A percentile compares a stretch with the other conserved stretches of the same genome.
Conservation (phyloP, 2,329 filamentous ascomycete species). For the Periconia digitata region DNA sequence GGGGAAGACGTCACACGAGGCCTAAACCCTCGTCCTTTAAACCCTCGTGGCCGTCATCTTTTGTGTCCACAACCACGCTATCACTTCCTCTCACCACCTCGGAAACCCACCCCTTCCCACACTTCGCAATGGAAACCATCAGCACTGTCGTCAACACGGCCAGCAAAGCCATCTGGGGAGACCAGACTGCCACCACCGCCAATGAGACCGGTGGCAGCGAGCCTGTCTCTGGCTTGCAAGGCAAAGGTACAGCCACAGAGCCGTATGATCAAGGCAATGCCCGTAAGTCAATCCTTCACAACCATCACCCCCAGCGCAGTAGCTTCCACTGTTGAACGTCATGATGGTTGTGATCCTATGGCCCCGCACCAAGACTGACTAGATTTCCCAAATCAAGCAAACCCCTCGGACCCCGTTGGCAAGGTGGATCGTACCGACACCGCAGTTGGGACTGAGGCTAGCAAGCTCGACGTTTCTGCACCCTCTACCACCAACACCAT, state of each 20-base stretch:
- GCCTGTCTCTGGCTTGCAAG: constrained; percentile 70
- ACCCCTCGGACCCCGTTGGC: constrained; percentile 2
- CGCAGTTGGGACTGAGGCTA: neutral
- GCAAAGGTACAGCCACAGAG: constrained; percentile 67
- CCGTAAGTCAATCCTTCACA: constrained; percentile 45
- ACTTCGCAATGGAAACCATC: constrained; percentile 42
- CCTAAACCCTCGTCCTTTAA: neutral
- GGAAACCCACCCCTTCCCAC: neutral
- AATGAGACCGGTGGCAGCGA: constrained; percentile 55
- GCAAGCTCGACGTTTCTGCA: neutral
- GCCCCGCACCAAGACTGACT: constrained; percentile 1
- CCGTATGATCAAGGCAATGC: constrained; percentile 80
- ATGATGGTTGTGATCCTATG: neutral
- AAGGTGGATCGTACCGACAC: neutral
- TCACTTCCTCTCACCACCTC: too few relatives aligned
- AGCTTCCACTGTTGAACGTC: too few relatives aligned
- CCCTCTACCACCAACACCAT: neutral
- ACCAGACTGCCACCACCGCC: constrained; percentile 37
- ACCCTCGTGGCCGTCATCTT: neutral
- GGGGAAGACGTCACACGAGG: neutral
- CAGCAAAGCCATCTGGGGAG: constrained; percentile 43
- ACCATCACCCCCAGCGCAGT: neutral
- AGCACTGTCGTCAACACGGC: constrained; percentile 37
- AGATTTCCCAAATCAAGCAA: constrained; percentile 1
- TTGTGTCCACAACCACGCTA: neutral